Evolutionary conservation across 2,329 filamentous ascomycete genomes (phyloP).

Genomic region (Trichoderma citrinoviride): DNA sequence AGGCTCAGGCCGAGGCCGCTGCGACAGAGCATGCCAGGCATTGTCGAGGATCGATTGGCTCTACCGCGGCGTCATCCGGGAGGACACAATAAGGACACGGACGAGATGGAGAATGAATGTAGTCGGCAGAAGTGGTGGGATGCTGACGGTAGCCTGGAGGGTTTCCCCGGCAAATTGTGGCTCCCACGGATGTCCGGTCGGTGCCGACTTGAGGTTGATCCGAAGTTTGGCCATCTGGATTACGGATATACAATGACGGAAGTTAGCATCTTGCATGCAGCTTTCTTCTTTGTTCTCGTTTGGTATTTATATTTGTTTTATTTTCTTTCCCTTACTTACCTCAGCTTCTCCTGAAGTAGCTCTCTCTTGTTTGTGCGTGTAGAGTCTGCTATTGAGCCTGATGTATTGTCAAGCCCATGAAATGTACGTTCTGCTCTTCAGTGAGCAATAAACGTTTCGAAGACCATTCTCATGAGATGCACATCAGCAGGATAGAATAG

Average conservation of each 20-base stretch:
- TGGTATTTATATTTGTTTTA: too few relatives aligned
- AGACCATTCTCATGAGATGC: too few relatives aligned
- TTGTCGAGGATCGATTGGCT: conserved; percentile 18
- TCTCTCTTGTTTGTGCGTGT: too few relatives aligned
- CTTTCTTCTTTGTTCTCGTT: too few relatives aligned
- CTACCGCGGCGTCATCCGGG: conserved; percentile 21
- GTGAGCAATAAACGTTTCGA: too few relatives aligned
- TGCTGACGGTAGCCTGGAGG: not conserved
- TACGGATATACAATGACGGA: not conserved
- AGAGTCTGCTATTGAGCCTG: too few relatives aligned
- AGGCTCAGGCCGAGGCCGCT: conserved; percentile 31
- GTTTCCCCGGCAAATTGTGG: conserved; percentile 7
- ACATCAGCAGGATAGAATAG: too few relatives aligned
- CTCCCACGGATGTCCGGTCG: conserved; percentile 5
- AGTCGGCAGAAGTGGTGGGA: not conserved
- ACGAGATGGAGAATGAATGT: not conserved
- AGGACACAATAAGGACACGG: not conserved
- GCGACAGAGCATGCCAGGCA: conserved; percentile 32
- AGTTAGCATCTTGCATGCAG: not conserved
- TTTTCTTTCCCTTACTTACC: too few relatives aligned
- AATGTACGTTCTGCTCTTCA: too few relatives aligned
- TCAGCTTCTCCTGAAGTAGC: too few relatives aligned
- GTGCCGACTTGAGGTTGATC: not conserved
- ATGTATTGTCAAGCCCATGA: too few relatives aligned
- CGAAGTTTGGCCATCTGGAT: conserved; percentile 5